These are phyloP conservation scores for Sphagnum magellanicum DNA, from an alignment of 228 moss, liverwort and hornwort species.

Conservation along the genomic window DNA sequence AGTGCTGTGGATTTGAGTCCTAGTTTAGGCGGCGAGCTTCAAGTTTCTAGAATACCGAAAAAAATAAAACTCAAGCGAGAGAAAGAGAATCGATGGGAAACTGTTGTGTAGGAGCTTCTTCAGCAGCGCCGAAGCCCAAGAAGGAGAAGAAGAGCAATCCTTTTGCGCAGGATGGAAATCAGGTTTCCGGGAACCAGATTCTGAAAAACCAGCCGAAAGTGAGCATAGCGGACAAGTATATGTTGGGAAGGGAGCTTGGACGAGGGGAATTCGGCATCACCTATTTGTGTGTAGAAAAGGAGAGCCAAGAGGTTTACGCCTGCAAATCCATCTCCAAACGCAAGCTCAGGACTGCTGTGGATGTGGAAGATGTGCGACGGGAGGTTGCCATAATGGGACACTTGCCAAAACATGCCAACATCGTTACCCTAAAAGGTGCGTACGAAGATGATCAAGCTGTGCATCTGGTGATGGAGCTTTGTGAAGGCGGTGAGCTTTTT, in stretches of 20 bases:
- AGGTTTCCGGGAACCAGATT: conserved; percentile 17
- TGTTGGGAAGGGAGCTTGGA: conserved; percentile 49
- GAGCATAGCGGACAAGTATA: conserved; percentile 33
- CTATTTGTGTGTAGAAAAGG: conserved; percentile 43
- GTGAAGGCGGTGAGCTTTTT: conserved; percentile 53
- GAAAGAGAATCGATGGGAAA: conserved; percentile 28
- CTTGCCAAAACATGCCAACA: conserved; percentile 32
- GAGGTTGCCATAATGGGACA: conserved; percentile 43
- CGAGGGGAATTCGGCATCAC: conserved; percentile 59
- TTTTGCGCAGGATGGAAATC: conserved; percentile 20
- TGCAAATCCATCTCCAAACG: conserved; percentile 36
- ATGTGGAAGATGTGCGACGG: conserved; percentile 47
- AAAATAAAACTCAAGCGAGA: too few relatives aligned
- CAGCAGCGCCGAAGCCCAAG: conserved; percentile 22
- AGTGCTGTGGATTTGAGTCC: too few relatives aligned
- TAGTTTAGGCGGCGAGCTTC: too few relatives aligned
- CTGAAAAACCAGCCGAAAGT: conserved; percentile 38
- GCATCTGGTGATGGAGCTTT: conserved; percentile 56
- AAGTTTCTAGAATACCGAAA: too few relatives aligned
- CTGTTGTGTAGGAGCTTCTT: conserved; percentile 39
- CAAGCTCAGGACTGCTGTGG: conserved; percentile 40
- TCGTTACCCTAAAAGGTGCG: conserved; percentile 38
- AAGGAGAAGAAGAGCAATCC: conserved; percentile 22
- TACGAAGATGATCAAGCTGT: conserved; percentile 45
- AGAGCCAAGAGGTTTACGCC: conserved; percentile 36